Evolutionary conservation across 495 filamentous ascomycete genomes (phyloP).

Genomic region (Xylaria curta): DNA sequence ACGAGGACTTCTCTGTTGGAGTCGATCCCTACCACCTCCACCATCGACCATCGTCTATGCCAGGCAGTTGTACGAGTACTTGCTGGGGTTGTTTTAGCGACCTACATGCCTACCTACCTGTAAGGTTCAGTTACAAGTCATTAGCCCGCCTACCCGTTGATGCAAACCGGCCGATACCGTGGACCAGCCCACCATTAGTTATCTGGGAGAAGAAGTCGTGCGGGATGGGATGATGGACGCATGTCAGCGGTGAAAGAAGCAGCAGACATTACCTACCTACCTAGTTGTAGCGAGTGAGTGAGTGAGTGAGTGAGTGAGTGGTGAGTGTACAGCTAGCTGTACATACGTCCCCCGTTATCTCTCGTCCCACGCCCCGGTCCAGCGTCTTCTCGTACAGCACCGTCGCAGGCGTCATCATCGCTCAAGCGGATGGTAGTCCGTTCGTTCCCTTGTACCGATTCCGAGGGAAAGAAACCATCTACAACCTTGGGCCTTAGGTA

Average conservation of each 20-base stretch:
- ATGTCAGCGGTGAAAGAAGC: slow-evolving; percentile 22
- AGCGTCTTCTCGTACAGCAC: slow-evolving; percentile 3
- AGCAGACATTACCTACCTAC: not conserved
- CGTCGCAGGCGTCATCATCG: slow-evolving; percentile 11
- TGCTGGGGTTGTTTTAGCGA: slow-evolving; percentile 14
- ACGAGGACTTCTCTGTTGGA: not conserved
- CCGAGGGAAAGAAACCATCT: not conserved
- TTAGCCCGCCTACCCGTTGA: slow-evolving; percentile 16
- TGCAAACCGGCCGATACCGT: slow-evolving; percentile 21
- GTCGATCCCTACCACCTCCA: not conserved
- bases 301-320: no score
- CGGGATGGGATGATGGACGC: slow-evolving; percentile 21
- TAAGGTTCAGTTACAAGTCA: slow-evolving; percentile 19
- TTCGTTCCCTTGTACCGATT: slow-evolving; percentile 15
- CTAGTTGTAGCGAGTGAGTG: no score
- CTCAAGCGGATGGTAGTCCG: slow-evolving; percentile 16
- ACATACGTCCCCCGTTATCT: slow-evolving; percentile 1
- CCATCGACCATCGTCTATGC: not conserved
- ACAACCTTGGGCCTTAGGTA: not conserved
- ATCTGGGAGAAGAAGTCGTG: not conserved
- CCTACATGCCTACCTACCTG: not conserved
- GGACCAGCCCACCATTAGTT: slow-evolving; percentile 18
- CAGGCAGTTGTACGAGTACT: not conserved
- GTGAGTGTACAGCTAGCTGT: not conserved
- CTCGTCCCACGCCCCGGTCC: slow-evolving; percentile 14